Conservation (phyloP, 495 filamentous ascomycete species). For the Talaromyces thailandensis region DNA sequence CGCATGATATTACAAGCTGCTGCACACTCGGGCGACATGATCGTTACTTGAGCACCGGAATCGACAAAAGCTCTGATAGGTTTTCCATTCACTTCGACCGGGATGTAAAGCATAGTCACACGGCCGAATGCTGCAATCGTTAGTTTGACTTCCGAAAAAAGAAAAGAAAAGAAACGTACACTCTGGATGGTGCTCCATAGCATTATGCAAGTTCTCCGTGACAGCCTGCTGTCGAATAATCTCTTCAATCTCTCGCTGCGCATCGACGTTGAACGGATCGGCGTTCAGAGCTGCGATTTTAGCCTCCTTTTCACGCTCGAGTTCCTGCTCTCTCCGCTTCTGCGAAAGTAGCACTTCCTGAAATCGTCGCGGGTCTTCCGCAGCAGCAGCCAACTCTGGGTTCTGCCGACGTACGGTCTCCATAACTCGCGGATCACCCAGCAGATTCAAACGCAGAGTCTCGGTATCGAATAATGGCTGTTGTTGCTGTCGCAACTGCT, state of each 20-base stretch:
- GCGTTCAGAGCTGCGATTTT: slow-evolving; percentile 74
- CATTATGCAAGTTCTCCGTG: slow-evolving; percentile 88
- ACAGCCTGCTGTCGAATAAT: slow-evolving; percentile 91
- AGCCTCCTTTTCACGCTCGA: slow-evolving; percentile 65
- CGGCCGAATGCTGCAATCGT: slow-evolving; percentile 67
- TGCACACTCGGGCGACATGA: slow-evolving; percentile 93
- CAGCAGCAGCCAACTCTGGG: slow-evolving; percentile 64
- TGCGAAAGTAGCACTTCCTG: slow-evolving; percentile 56
- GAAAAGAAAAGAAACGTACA: slow-evolving; percentile 42
- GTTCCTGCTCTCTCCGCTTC: slow-evolving; percentile 57
- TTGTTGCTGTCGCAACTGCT: slow-evolving; percentile 26
- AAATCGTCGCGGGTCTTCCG: slow-evolving; percentile 74
- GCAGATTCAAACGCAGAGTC: slow-evolving; percentile 68
- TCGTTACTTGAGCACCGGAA: slow-evolving; percentile 94
- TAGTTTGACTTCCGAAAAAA: background rate
- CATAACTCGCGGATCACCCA: slow-evolving; percentile 67
- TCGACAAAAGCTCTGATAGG: slow-evolving; percentile 96
- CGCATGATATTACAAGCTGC: slow-evolving; percentile 93
- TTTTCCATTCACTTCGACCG: slow-evolving; percentile 87
- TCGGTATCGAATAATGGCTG: slow-evolving; percentile 60
- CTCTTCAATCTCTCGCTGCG: slow-evolving; percentile 89
- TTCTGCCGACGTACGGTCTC: slow-evolving; percentile 57
- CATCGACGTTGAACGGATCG: slow-evolving; percentile 85
- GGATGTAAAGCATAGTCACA: slow-evolving; percentile 93
- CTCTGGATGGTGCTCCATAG: slow-evolving; percentile 94